Conservation (phyloP, 345 rosid species). For the Brassica cretica region DNA sequence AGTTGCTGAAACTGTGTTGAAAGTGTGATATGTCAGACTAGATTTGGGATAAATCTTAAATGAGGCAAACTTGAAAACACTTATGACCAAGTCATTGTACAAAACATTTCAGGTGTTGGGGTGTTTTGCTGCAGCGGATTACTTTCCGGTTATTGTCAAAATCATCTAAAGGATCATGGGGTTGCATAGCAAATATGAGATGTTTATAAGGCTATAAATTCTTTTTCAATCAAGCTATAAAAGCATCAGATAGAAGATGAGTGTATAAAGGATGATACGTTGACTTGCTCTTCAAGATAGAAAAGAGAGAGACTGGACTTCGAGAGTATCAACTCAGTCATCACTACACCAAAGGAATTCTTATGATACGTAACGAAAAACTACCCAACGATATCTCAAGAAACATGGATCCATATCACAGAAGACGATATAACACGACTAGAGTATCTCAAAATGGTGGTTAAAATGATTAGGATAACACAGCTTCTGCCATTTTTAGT, state of each 20-base stretch:
- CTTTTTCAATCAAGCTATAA: constrained; percentile 43
- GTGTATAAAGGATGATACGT: constrained; percentile 39
- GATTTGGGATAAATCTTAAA: constrained; percentile 36
- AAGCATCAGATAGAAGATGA: constrained; percentile 41
- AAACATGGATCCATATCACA: not conserved
- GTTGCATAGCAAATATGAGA: constrained; percentile 8
- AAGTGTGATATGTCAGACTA: constrained; percentile 31
- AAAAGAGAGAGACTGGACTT: constrained; percentile 27
- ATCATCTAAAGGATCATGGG: constrained; percentile 43
- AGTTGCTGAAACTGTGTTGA: constrained; percentile 21
- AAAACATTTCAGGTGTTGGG: constrained; percentile 25
- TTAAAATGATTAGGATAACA: constrained; percentile 14
- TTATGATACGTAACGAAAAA: constrained; percentile 29
- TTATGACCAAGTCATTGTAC: constrained; percentile 36
- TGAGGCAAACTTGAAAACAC: constrained; percentile 36
- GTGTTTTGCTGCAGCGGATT: constrained; percentile 12
- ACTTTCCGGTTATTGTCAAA: constrained; percentile 41
- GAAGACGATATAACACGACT: constrained; percentile 28
- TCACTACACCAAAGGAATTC: constrained; percentile 48
- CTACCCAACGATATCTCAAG: too few relatives aligned
- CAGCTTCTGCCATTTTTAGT: constrained; percentile 21
- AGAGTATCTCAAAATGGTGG: not conserved
- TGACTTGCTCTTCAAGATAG: constrained; percentile 43
- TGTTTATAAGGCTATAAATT: constrained; percentile 29
- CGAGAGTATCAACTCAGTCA: constrained; percentile 31